Conservation (phyloP, 2,329 filamentous ascomycete species). For the Fusarium sp. region DNA sequence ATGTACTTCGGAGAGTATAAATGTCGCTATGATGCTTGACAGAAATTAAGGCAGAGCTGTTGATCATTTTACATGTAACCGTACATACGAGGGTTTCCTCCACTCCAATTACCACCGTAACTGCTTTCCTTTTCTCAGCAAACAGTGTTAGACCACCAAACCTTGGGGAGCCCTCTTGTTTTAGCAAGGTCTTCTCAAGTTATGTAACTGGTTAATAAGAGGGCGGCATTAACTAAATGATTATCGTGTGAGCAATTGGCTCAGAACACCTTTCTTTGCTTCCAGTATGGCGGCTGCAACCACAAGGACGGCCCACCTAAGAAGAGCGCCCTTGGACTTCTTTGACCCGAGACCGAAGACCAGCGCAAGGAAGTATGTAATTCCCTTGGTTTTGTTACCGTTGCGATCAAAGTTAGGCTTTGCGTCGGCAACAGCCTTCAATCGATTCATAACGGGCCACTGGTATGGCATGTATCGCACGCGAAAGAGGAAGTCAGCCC, state of each 20-base stretch:
- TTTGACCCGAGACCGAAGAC: conserved; percentile 61
- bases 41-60: not conserved
- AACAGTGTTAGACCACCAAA: not conserved
- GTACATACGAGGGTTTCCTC: not conserved
- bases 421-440: conserved; percentile 51
- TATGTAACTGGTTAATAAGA: not conserved
- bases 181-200: not conserved
- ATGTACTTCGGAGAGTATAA: not conserved
- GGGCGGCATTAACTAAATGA: conserved; percentile 11
- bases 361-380: conserved; percentile 63
- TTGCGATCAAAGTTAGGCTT: conserved; percentile 70
- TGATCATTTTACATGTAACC: not conserved
- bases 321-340: conserved; percentile 57
- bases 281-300: conserved; percentile 50
- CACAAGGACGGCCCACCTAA: conserved; percentile 58
- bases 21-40: conserved; percentile 3
- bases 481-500: conserved; percentile 61
- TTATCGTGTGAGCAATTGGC: conserved; percentile 41
- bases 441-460: conserved; percentile 53
- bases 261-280: conserved; percentile 47
- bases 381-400: conserved; percentile 59
- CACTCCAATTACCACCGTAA: not conserved
- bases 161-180: not conserved
- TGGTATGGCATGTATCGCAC: conserved; percentile 74
- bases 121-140: not conserved